Evolutionary conservation across 768 basidiomycete species (phyloP), one percentile per base, ranked within the genome.

Genomic region (Omphalotus guepiniiformis): DNA sequence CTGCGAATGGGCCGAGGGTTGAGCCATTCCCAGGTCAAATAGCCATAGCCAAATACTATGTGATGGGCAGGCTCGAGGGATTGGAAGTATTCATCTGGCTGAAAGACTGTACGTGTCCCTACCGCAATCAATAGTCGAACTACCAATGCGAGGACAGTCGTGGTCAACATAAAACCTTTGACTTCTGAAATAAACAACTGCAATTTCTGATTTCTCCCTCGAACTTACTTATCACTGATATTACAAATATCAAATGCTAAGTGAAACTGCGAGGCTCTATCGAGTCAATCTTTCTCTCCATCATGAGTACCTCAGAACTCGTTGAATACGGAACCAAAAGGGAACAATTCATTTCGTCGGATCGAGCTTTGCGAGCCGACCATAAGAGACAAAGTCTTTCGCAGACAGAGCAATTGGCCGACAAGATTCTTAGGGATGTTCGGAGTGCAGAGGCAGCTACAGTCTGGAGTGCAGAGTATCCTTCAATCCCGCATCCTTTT

Each of bases 11-110:
- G 89, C 12, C 62, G 63, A 18, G 74, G 66, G 41, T 75, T 66
- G 36, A 77, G 67, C 96, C 96, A 99, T 71, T 99, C 96, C 96
- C 96, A 99, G 19, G 94, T 97, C 34, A 93, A 71, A 55, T 84
- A 76, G 2, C 93, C 95, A 66, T 92, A 92, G 38, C 93, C 93
- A 62, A 91, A 98, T 41, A 96, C 90, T 35, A 83, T 66, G 47
- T 74, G 75, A 63, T 98, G 88, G 0, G 96, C 96, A 38, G 90
- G 87, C 61, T 99, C 96, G 36, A 98, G 75, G 5, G 93, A 79
- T 61, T 99, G 96, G 57, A 87, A 97, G 65, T 88, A 95, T 65
- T 98, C 96, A 64, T 99, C 96, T 7, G 96, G 93, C 63, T 97
- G 94, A 63, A 98, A 98, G 69, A 87, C 88, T 3, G 93, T 91